Conservation (phyloP, 192 early-diverging fungal species). For the Backusella macrospora region DNA sequence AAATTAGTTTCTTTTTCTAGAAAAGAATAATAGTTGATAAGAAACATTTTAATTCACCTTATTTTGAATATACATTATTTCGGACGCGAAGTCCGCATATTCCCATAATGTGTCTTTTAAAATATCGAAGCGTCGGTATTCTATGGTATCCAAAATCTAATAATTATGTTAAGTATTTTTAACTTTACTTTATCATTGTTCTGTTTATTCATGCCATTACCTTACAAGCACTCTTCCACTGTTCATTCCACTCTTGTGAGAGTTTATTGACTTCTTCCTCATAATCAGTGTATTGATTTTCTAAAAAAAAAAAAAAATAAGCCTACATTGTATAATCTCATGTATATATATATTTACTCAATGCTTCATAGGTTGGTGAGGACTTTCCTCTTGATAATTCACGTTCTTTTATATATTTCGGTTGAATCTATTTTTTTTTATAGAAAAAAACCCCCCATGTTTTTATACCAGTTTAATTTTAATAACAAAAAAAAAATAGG, state of each 20-base stretch:
- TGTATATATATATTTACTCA: neutral
- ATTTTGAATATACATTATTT: conserved; percentile 25
- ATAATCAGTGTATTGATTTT: conserved; percentile 21
- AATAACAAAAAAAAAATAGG: neutral
- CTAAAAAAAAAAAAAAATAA: too few species aligned
- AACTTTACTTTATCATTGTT: neutral
- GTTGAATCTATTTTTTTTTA: neutral
- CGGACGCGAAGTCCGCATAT: conserved; percentile 31
- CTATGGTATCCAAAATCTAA: conserved; percentile 26
- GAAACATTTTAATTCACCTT: conserved; percentile 7
- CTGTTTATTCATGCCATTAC: neutral
- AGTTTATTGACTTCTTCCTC: conserved; percentile 19
- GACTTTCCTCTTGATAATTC: neutral
- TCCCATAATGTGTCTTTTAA: conserved; percentile 27
- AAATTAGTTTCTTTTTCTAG: neutral
- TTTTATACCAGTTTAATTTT: neutral
- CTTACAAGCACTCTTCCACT: conserved; percentile 29
- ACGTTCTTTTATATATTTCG: conserved; percentile 6
- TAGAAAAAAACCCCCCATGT: neutral
- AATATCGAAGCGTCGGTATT: conserved; percentile 30
- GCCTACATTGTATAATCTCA: too few species aligned
- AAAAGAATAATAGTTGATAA: neutral
- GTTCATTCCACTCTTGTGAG: conserved; percentile 25
- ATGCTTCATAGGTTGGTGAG: neutral
- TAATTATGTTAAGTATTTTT: neutral